Evolutionary conservation across 2,329 filamentous ascomycete species (phyloP), one percentile per base, ranked within the genome.

Genomic region (Lecanosticta acicola): DNA sequence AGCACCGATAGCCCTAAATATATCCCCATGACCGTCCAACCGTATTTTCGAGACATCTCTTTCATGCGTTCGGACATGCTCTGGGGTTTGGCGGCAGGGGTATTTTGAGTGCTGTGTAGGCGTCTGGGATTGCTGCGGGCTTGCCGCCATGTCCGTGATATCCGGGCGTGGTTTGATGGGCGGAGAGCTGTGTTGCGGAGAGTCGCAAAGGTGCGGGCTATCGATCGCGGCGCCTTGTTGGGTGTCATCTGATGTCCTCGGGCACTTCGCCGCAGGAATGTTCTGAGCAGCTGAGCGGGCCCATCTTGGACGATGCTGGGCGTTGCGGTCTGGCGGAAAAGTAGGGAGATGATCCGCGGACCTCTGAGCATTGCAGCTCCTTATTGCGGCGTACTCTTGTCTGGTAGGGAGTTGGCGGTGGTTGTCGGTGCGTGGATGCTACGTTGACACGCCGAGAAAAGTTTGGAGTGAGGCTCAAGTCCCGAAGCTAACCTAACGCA

Each of bases 11-110:
- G 71, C 1, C 75, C 75, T 9, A 96, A 68, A 67, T 98, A 98
- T 11, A 98, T 87, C n/a, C 89, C 91, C 3, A 96, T 68, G 1
- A 90, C 90, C 3, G 86, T 79, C 88, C 90, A 97, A 33, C 93
- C 93, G 67, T 98, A 98, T 67, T 97, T 91, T 53, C 84, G 82
- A 2, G 85, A 89, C 37, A 98, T 78, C 64, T 87, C 88, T 68
- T 84, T 89, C 63, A 97, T 71, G 19, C 84, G 78, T 53, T 81
- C 81, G 2, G 83, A 83, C 34, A 52, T 68, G 52, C 55, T 70
- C 24, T 41, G 55, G 17, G 56, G 16, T 18, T 21, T 33, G 13
- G 49, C 34, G 39, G 39, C 20, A 17, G 46, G 44, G 3, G 39
- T 39, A 7, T 45, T 58, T 32, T 63, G 59, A 13, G 61, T 53